Percentiles rank a stretch among this genome's conserved stretches.
These are phyloP conservation scores for Ceratocystis albifundus DNA, from an alignment of 2,329 filamentous ascomycete genomes.

Conservation along the genomic window DNA sequence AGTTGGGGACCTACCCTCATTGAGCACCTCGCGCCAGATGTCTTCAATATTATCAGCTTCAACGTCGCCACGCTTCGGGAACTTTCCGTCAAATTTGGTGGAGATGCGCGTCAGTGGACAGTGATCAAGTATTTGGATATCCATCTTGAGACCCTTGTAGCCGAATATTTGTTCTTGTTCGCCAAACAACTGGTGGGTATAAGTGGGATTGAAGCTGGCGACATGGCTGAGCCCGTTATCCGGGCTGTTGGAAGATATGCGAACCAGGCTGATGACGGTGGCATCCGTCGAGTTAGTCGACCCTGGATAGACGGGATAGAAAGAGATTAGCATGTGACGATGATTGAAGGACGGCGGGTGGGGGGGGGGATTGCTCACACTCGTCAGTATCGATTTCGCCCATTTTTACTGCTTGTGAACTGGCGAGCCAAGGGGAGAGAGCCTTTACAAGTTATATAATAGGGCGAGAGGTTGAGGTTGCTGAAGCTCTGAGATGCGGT, in stretches of 20 bases:
- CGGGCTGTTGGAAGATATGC: constrained; percentile 38
- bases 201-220: constrained; percentile 63
- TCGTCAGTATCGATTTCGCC: constrained; percentile 11
- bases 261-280: constrained; percentile 48
- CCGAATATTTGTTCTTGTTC: constrained; percentile 89
- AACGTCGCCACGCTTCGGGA: constrained; percentile 20
- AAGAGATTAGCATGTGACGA: constrained; percentile 24
- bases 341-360: neutral
- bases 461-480: neutral
- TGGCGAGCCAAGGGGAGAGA: neutral
- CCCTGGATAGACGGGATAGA: constrained; percentile 35
- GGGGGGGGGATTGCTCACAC: constrained; percentile 1
- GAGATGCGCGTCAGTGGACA: constrained; percentile 12
- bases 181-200: constrained; percentile 86
- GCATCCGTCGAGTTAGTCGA: constrained; percentile 50
- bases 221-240: constrained; percentile 40
- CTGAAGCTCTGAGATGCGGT: neutral
- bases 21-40: constrained; percentile 18
- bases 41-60: constrained; percentile 21
- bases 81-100: constrained; percentile 12
- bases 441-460: neutral
- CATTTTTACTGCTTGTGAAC: neutral
- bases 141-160: constrained; percentile 69
- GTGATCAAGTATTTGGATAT: constrained; percentile 42
- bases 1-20: constrained; percentile 12